Percentiles rank a stretch among this genome's conserved stretches.
phyloP scores from a whole-genome alignment of 2,329 filamentous ascomycete genomes.

The Plenodomus biglobosus region DNA sequence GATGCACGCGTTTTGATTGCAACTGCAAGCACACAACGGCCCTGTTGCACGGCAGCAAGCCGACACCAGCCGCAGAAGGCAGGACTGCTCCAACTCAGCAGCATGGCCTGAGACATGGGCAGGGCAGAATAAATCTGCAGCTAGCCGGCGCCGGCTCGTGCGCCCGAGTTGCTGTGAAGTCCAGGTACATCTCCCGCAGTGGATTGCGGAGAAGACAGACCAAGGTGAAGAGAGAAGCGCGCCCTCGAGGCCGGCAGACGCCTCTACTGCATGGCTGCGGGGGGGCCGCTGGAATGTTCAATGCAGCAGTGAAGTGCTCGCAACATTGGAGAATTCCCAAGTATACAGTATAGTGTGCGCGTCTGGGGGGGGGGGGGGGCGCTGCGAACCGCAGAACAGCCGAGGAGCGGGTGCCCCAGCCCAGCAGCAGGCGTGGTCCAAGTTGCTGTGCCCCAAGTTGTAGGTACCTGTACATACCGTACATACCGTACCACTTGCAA shows the following conservation, averaged over 20 bases:
- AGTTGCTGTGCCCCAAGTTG: constrained; percentile 9
- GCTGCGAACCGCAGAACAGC: constrained; percentile 1
- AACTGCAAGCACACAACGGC: constrained; percentile 30
- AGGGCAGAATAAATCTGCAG: constrained; percentile 18
- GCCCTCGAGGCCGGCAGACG: neutral
- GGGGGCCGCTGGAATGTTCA: neutral
- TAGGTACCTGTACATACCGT: constrained; percentile 22
- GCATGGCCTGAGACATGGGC: no score
- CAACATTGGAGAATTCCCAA: no score
- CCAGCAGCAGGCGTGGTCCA: constrained; percentile 3
- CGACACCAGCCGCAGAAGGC: constrained; percentile 32
- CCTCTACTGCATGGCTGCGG: neutral
- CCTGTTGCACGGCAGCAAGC: constrained; percentile 27
- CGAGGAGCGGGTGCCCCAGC: constrained; percentile 8
- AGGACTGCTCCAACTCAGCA: no score
- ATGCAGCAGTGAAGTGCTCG: constrained; percentile 2
- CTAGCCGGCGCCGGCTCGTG: constrained; percentile 27
- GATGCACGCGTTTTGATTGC: constrained; percentile 30
- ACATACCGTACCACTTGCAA: neutral
- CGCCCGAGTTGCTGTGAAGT: constrained; percentile 23
- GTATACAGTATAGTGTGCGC: no score
- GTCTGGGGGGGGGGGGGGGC: no score
- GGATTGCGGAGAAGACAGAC: constrained; percentile 4
- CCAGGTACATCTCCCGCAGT: constrained; percentile 37
- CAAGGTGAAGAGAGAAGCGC: neutral